Evolutionary conservation across 2,329 filamentous ascomycete genomes (phyloP).

Genomic region (Monosporascus ibericus): DNA sequence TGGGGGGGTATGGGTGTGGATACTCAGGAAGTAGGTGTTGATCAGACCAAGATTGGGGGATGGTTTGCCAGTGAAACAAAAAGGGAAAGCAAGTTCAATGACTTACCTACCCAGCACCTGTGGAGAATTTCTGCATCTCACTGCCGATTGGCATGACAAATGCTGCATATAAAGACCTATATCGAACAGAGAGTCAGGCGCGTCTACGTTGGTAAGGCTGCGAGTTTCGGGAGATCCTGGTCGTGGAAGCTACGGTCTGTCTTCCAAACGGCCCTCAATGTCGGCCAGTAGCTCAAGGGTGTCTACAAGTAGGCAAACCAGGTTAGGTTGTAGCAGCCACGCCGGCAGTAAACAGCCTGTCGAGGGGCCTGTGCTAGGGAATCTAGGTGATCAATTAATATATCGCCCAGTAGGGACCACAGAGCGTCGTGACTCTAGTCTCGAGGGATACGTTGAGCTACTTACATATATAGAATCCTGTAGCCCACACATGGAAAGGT

Average conservation of each 20-base stretch:
- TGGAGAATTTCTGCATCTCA: too few relatives aligned
- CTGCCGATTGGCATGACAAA: too few relatives aligned
- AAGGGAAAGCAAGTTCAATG: too few relatives aligned
- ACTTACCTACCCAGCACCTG: too few relatives aligned
- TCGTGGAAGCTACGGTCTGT: background rate
- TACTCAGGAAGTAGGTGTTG: background rate
- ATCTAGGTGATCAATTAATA: background rate
- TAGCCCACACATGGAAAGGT: background rate
- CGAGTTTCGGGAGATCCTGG: background rate
- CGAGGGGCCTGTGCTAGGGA: background rate
- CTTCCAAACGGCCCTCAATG: background rate
- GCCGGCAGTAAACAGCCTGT: background rate
- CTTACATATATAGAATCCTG: too few relatives aligned
- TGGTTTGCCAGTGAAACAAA: too few relatives aligned
- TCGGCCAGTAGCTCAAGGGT: background rate
- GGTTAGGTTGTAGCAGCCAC: background rate
- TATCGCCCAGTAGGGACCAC: background rate
- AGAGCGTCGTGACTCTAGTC: background rate
- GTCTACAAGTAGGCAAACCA: background rate
- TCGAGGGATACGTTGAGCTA: background rate
- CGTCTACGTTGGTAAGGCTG: too few relatives aligned
- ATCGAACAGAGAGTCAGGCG: background rate
- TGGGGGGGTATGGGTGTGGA: background rate
- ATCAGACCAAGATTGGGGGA: background rate
- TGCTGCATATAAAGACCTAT: background rate